Evolutionary conservation across 140 eudicot genomes (phyloP), one percentile per base, ranked within the genome.

Genomic region (Oenanthe javanica): DNA sequence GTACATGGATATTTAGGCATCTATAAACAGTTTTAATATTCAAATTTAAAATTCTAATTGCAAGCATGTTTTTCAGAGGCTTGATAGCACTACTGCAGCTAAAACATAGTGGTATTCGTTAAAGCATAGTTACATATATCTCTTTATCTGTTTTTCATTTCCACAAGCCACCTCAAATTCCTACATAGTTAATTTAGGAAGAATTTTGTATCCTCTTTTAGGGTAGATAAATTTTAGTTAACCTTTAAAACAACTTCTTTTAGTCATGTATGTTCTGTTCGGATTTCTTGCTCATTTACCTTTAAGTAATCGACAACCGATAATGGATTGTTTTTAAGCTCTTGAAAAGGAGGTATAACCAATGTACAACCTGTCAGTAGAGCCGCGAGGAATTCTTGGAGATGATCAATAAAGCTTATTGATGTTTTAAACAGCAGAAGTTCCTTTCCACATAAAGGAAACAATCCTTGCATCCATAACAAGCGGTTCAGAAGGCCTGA

Each of bases 401-500:
- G 83, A 81, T 95, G 99, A 87, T 95, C 99, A 82, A 95, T 85
- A 85, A 95, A 95, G 85, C 97, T 87, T 84, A 90, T 79, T 13
- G 95, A 80, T 78, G 99, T 95, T 86, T 95, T 95, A 84, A 95
- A 95, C 86, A 95, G 78, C 83, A 91, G 80, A 76, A 81, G 57
- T 74, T 95, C 99, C 57, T 88, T 88, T 72, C 88, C 97, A 27
- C 72, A 46, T 55, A 89, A 85, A 13, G 99, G 99, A 86, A 88
- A 95, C 77, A 83, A 61, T 64, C 87, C 92, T 89, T 95, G 97
- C 99, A 95, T 89, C 99, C 99, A 95, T 74, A 82, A 81, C 72
- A 89, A 89, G 50, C 97, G 90, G 81, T 95, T 95, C 79, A 95
- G 71, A 82, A 95, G 93, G 84, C 99, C 99, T 93, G 81, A 85